Percentiles rank a stretch among this genome's conserved stretches.
Conservation (phyloP, 1,284 basidiomycete species). For the Cryptococcus jaspeensis region DNA sequence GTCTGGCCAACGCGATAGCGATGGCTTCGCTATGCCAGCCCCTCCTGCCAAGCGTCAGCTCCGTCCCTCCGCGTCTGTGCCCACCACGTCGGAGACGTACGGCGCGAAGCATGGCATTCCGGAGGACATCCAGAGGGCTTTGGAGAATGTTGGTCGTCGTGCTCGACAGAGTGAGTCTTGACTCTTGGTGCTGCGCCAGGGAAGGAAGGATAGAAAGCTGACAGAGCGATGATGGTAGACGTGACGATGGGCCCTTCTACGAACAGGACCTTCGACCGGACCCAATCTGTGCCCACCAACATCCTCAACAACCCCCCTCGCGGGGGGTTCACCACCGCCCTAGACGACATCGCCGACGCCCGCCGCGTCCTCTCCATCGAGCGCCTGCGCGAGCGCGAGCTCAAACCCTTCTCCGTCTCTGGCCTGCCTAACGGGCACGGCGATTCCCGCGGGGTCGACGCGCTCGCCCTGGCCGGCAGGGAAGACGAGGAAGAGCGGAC, state of each 20-base stretch:
- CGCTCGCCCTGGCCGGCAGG: conserved; percentile 9
- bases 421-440: no score
- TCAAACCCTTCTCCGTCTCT: conserved; percentile 28
- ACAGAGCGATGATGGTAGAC: conserved; percentile 2
- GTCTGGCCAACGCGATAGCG: not conserved
- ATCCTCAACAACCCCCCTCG: conserved; percentile 8
- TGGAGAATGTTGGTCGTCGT: conserved; percentile 37
- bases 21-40: conserved; percentile 13
- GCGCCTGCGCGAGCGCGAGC: conserved; percentile 23
- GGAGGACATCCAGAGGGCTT: conserved; percentile 26
- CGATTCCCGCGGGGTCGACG: not conserved
- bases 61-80: conserved; percentile 23
- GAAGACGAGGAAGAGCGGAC: conserved; percentile 3
- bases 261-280: conserved; percentile 34
- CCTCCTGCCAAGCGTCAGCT: conserved; percentile 29
- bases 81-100: conserved; percentile 42
- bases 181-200: not conserved
- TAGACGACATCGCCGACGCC: conserved; percentile 26
- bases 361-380: conserved; percentile 35
- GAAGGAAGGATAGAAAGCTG: not conserved
- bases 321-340: conserved; percentile 25
- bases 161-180: conserved; percentile 38
- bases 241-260: conserved; percentile 15
- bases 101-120: conserved; percentile 37
- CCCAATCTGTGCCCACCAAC: conserved; percentile 33